phyloP scores from a whole-genome alignment of 129 eudicot species.

The Glebionis coronaria region DNA sequence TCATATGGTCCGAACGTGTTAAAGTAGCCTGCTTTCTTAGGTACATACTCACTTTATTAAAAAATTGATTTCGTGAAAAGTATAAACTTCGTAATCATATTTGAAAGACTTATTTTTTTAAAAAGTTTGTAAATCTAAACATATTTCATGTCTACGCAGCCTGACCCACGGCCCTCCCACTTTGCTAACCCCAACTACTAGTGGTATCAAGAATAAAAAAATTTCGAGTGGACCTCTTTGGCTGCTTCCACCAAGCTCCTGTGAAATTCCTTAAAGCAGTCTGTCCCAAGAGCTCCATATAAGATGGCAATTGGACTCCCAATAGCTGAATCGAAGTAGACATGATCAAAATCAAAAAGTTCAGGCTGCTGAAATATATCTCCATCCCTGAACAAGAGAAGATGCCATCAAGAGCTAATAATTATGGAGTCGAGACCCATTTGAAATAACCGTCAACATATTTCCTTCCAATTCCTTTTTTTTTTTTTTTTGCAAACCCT shows the following conservation, averaged over 20 bases:
- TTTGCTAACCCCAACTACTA: not conserved
- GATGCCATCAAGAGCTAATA: conserved; percentile 17
- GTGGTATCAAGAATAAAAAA: not conserved
- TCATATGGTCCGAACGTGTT: not conserved
- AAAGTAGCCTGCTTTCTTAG: not conserved
- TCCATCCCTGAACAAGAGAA: conserved; percentile 43
- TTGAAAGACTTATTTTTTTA: not conserved
- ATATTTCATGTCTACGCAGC: not conserved
- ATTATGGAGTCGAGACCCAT: not conserved
- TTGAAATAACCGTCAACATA: not conserved
- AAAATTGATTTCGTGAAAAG: not conserved
- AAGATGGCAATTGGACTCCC: conserved; percentile 82
- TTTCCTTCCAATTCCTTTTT: not conserved
- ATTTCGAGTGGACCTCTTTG: conserved; percentile 53
- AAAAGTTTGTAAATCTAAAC: not conserved
- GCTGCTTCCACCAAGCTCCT: conserved; percentile 64
- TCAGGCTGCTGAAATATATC: conserved; percentile 90
- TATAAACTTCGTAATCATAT: not conserved
- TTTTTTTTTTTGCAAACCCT: not conserved
- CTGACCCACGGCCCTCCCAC: not conserved
- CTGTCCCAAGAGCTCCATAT: conserved; percentile 96
- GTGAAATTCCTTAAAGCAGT: conserved; percentile 81
- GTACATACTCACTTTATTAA: not conserved
- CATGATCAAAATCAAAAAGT: conserved; percentile 84
- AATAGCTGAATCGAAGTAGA: conserved; percentile 59